These are phyloP conservation scores for Cyclotella atomus DNA, from an alignment of 108 stramenopile species.

Conservation along the genomic window DNA sequence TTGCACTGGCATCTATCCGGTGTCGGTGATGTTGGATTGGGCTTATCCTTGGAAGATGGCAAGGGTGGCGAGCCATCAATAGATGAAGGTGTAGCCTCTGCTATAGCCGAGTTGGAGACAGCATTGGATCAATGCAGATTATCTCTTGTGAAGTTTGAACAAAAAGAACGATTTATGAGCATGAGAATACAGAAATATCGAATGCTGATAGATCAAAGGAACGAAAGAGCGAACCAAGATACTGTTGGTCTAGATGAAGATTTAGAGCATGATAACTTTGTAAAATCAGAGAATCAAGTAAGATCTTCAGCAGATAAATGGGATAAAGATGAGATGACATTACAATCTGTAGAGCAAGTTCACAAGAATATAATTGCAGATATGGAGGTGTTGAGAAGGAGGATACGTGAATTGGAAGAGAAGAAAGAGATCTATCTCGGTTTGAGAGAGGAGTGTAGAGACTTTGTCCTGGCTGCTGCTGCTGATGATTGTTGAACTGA, in stretches of 20 bases:
- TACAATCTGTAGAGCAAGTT: constrained; percentile 10
- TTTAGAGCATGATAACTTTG: background rate
- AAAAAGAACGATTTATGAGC: constrained; percentile 19
- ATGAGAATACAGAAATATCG: constrained; percentile 15
- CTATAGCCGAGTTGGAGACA: constrained; percentile 3
- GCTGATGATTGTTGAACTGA: background rate
- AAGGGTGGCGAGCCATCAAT: background rate
- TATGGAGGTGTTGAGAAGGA: constrained; percentile 30
- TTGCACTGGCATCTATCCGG: background rate
- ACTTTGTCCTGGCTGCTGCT: constrained; percentile 21
- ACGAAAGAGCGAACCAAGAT: background rate
- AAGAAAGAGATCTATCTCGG: constrained; percentile 1
- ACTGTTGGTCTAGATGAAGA: no score
- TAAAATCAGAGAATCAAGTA: background rate
- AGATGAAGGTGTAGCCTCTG: background rate
- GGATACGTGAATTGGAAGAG: constrained; percentile 13
- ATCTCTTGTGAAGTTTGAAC: constrained; percentile 21
- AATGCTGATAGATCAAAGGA: background rate
- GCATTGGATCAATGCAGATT: constrained; percentile 14
- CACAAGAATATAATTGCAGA: constrained; percentile 18
- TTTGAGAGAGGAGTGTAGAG: constrained; percentile 20
- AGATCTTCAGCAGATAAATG: background rate
- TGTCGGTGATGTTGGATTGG: background rate
- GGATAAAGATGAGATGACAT: background rate
- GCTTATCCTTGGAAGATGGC: background rate